Evolutionary conservation across 345 rosid genomes (phyloP).

Genomic region (Lenwebbia sp.): DNA sequence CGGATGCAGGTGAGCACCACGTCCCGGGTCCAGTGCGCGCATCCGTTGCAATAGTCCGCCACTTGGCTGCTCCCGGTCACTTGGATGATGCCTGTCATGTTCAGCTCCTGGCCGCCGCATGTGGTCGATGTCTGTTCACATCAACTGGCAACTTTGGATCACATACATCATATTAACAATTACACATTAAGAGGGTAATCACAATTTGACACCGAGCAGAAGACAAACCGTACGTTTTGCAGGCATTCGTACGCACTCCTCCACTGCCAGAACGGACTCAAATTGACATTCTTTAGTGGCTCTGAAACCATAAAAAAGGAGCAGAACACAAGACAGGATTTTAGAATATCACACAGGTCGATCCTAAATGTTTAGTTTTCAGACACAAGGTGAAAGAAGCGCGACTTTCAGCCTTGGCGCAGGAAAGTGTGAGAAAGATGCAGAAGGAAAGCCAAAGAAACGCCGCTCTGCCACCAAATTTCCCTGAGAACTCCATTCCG

Average conservation of each 20-base stretch:
- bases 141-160: neutral
- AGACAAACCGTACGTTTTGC: neutral
- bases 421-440: neutral
- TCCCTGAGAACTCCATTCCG: neutral
- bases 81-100: constrained; percentile 7
- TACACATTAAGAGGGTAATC: neutral
- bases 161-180: neutral
- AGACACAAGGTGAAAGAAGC: neutral
- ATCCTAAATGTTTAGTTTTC: neutral
- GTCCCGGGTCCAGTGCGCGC: neutral
- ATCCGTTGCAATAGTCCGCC: constrained; percentile 10
- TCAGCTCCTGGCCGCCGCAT: neutral
- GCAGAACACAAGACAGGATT: neutral
- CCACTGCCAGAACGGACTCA: constrained; percentile 27
- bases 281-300: neutral
- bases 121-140: neutral
- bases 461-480: neutral
- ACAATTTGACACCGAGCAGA: neutral
- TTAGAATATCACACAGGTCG: neutral
- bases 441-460: neutral
- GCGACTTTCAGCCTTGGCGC: neutral
- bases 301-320: neutral
- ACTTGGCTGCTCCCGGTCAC: constrained; percentile 4
- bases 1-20: constrained; percentile 16
- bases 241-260: constrained; percentile 24